Percentiles rank a stretch among this genome's conserved stretches.
Conservation (phyloP, 441 rosid species). For the Lepidium campestre region DNA sequence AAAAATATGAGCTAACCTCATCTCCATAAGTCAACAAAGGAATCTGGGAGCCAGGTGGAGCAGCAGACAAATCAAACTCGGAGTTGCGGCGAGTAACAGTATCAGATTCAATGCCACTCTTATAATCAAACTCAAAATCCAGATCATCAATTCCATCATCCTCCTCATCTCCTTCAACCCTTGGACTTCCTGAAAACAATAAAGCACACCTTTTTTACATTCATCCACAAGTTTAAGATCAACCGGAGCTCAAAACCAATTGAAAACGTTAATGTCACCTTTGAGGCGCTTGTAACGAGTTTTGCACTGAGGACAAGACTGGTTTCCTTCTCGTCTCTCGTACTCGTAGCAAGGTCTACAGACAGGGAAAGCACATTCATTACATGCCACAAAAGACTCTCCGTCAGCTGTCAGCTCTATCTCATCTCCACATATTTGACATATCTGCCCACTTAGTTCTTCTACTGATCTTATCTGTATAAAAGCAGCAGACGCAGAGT, state of each 20-base stretch:
- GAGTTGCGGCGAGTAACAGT: slow-evolving; percentile 41
- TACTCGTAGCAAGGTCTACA: slow-evolving; percentile 91
- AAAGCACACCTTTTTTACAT: background rate
- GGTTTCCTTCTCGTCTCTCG: slow-evolving; percentile 80
- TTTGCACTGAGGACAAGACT: slow-evolving; percentile 82
- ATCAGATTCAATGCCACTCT: slow-evolving; percentile 35
- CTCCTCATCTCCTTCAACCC: slow-evolving; percentile 86
- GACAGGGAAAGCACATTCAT: slow-evolving; percentile 92
- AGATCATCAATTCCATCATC: slow-evolving; percentile 79
- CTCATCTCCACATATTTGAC: slow-evolving; percentile 81
- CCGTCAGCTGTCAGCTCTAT: slow-evolving; percentile 61
- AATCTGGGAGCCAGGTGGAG: slow-evolving; percentile 47
- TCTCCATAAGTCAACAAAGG: slow-evolving; percentile 69
- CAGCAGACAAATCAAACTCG: slow-evolving; percentile 42
- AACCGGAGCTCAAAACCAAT: background rate
- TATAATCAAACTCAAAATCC: slow-evolving; percentile 61
- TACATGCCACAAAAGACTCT: slow-evolving; percentile 81
- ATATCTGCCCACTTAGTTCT: slow-evolving; percentile 64
- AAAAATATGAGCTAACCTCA: slow-evolving; percentile 33
- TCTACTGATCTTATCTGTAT: slow-evolving; percentile 68
- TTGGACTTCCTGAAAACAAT: slow-evolving; percentile 55
- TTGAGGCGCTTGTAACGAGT: slow-evolving; percentile 75
- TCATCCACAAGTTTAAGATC: background rate
- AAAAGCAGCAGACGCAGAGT: background rate
- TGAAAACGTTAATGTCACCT: slow-evolving; percentile 34